Percentiles rank a stretch among this genome's conserved stretches.
Conservation (phyloP, 768 basidiomycete genomes). For the Boletus bicolor region DNA sequence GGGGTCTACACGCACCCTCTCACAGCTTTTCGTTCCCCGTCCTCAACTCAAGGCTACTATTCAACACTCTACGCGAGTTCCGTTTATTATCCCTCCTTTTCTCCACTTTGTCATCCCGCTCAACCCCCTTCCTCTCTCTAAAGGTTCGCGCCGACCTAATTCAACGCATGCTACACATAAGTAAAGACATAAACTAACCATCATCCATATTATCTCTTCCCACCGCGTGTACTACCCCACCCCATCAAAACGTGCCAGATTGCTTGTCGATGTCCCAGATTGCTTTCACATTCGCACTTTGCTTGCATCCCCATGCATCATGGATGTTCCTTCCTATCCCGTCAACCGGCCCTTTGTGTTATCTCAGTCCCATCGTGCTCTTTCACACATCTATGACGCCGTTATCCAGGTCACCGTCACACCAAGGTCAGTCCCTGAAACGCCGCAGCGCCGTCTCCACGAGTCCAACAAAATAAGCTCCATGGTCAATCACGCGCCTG, state of each 20-base stretch:
- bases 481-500: constrained; percentile 12
- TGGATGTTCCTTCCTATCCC: not conserved
- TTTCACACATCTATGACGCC: constrained; percentile 2
- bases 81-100: not conserved
- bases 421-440: constrained; percentile 14
- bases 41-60: not conserved
- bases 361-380: not conserved
- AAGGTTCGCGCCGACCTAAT: not conserved
- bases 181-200: not conserved
- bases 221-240: constrained; percentile 18
- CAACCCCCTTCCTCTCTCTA: not conserved
- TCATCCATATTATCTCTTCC: not conserved
- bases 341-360: not conserved
- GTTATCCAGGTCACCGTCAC: constrained; percentile 9
- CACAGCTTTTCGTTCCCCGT: constrained; percentile 1
- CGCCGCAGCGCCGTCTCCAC: constrained; percentile 27
- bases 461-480: constrained; percentile 13
- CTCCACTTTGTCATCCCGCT: no score
- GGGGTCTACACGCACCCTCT: not conserved
- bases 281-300: not conserved
- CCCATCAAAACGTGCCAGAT: constrained; percentile 26
- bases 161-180: not conserved
- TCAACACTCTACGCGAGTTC: not conserved
- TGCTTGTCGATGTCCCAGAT: not conserved
- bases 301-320: not conserved